Evolutionary conservation across 2,329 filamentous ascomycete genomes (phyloP), one percentile per base, ranked within the genome.

Genomic region (Furcasterigmium furcatum): DNA sequence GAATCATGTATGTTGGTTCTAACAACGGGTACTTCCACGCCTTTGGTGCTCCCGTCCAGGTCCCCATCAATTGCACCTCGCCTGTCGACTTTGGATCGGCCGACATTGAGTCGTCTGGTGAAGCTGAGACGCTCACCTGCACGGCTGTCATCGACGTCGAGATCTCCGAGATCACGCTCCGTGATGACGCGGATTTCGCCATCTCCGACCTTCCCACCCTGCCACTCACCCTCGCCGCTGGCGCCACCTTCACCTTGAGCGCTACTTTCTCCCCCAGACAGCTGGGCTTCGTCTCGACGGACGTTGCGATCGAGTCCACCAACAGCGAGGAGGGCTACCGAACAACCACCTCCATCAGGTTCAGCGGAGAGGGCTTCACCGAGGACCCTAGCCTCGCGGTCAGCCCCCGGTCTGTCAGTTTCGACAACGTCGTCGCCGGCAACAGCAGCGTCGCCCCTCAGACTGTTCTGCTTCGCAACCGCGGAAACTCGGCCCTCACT

Each of bases 21-120:
- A 73, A 63, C 3, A 59, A 64, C 20, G 79, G 79, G 4, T 72
- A 62, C 45, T 55, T 82, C 18, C 80, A 80, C 24, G 77, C 68
- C 2, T 80, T 79, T 45, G 79, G 79, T 2, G 75, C 76, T 0
- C 76, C 78, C 0, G 74, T 77, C 22, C 79, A 75, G 32, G 54
- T 68, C 4, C 72, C 78, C 0, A 60, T 82, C 3, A 77, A 79
- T 55, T 82, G 78, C 54, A 74, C 75, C 0, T 63, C 71, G 1
- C 68, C 71, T 0, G 57, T 70, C 21, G 64, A 70, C 19, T 80
- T 81, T 51, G 73, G 74, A 3, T 66, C 57, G 2, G 62, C 67
- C 1, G 64, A 73, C 27, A 59, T 79, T 10, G 46, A 45, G 16
- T 36, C 39, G 3, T 47, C 49, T 10, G 56, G 58, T 3, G 46